Percentiles rank a stretch among this genome's conserved stretches.
Conservation (phyloP, 2,329 filamentous ascomycete genomes). For the Exserohilum turcica region DNA sequence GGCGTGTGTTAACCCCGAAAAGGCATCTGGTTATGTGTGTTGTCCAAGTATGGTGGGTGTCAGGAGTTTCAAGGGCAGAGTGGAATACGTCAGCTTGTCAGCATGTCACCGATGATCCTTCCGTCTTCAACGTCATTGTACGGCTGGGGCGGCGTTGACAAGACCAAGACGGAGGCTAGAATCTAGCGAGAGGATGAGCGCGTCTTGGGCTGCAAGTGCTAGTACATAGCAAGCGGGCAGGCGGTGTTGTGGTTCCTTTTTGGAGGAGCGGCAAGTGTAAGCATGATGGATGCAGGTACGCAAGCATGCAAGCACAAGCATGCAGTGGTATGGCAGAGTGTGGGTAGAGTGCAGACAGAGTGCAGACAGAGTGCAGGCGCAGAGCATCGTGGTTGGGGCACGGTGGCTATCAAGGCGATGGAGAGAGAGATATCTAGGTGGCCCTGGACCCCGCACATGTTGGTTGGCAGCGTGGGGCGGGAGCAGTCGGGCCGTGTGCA, state of each 20-base stretch:
- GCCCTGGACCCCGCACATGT: background rate
- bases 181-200: background rate
- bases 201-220: constrained; percentile 2
- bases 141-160: background rate
- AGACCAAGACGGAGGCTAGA: background rate
- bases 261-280: no score
- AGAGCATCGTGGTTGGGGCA: background rate
- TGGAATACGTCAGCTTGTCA: constrained; percentile 3
- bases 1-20: no score
- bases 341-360: no score
- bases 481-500: constrained; percentile 5
- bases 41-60: no score
- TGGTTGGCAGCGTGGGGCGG: constrained; percentile 1
- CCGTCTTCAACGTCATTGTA: background rate
- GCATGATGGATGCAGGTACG: no score
- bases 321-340: no score
- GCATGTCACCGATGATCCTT: background rate
- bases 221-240: background rate
- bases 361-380: no score
- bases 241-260: background rate
- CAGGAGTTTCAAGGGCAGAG: background rate
- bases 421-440: background rate
- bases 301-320: no score
- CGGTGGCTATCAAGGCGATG: background rate
- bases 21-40: no score